phyloP scores from a whole-genome alignment of 768 basidiomycete genomes.

The Trametes sanguinea region DNA sequence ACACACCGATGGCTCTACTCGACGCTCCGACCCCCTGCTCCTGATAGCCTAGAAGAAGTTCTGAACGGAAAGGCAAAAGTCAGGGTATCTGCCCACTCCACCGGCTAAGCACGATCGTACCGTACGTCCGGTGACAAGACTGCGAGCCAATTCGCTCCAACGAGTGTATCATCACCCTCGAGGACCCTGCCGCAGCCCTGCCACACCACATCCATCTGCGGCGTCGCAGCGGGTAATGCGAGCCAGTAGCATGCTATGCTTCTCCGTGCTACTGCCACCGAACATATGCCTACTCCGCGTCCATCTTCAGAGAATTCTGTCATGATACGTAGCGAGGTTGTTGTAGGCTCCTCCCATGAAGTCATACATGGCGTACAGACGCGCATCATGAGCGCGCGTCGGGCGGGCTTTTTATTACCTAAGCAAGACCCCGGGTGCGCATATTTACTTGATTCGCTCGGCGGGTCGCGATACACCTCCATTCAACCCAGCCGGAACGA shows the following conservation, averaged over 20 bases:
- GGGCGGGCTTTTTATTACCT: not conserved
- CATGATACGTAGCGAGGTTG: not conserved
- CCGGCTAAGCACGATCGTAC: constrained; percentile 13
- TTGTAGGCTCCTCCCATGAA: constrained; percentile 3
- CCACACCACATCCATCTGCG: not conserved
- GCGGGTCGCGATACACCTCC: too few relatives aligned
- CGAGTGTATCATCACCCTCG: constrained; percentile 4
- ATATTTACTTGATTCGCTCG: not conserved
- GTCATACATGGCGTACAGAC: constrained; percentile 8
- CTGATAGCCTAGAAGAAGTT: not conserved
- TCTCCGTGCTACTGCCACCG: not conserved
- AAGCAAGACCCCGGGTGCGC: constrained; percentile 16
- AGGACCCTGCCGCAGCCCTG: not conserved
- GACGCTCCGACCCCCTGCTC: not conserved
- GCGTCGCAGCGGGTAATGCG: not conserved
- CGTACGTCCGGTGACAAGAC: constrained; percentile 14
- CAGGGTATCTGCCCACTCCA: not conserved
- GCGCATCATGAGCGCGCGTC: constrained; percentile 1
- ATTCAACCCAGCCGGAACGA: too few relatives aligned
- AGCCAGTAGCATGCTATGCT: not conserved
- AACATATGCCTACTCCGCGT: not conserved
- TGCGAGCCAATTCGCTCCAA: constrained; percentile 16
- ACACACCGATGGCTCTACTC: too few relatives aligned
- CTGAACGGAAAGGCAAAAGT: not conserved
- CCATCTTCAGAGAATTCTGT: not conserved